Percentiles rank a stretch among this genome's conserved stretches.
phyloP scores from a whole-genome alignment of 257 asterid genomes.

The Solanum rostratum region DNA sequence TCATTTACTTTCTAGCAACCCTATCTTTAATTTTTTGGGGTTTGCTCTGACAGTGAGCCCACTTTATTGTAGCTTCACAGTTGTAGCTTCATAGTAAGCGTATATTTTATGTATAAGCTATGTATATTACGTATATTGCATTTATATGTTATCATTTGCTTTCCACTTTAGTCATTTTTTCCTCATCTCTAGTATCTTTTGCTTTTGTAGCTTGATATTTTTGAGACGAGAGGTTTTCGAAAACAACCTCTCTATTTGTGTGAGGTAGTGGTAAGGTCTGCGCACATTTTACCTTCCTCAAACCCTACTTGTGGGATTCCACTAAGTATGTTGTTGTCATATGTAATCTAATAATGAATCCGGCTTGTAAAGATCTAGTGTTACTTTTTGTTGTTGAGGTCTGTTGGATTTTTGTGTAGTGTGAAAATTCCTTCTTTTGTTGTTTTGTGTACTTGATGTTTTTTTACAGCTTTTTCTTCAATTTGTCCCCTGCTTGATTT shows the following conservation, averaged over 20 bases:
- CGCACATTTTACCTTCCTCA: fast-evolving
- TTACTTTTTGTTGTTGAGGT: neutral
- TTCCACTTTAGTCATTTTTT: no score
- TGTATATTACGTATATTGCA: neutral
- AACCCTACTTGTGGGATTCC: no score
- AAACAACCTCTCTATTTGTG: no score
- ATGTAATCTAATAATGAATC: no score
- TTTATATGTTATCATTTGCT: no score
- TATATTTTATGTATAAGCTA: neutral
- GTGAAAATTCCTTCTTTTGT: neutral
- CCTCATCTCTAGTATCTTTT: no score
- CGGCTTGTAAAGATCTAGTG: neutral
- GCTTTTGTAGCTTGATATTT: no score
- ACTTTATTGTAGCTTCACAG: neutral
- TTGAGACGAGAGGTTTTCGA: no score
- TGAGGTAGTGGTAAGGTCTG: no score
- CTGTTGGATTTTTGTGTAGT: neutral
- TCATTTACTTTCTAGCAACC: neutral
- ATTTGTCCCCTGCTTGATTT: neutral
- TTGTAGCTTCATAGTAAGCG: neutral
- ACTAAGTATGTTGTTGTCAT: no score
- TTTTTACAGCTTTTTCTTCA: neutral
- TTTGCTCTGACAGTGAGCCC: neutral
- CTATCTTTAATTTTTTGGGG: conserved; percentile 11
- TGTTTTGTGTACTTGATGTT: neutral